A percentile compares a stretch with the other conserved stretches of the same genome.
These are phyloP conservation scores for Gossypioides kirkii DNA, from an alignment of 345 rosid species.

Conservation along the genomic window DNA sequence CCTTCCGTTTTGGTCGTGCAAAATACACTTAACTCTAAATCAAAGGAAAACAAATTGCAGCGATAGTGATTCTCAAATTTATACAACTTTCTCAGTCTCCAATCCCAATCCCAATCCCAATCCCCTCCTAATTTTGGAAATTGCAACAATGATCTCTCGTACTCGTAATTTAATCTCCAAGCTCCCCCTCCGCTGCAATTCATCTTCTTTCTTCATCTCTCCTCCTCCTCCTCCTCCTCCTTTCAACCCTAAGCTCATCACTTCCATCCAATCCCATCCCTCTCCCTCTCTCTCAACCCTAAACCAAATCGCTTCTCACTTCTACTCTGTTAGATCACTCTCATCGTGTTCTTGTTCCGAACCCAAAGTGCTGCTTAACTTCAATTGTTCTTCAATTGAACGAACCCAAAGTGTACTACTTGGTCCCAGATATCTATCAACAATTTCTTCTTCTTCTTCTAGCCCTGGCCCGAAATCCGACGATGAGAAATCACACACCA, in stretches of 20 bases:
- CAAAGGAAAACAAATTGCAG: not conserved
- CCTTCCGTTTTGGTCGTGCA: not conserved
- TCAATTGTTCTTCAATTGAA: not conserved
- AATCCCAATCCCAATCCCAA: not conserved
- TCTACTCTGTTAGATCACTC: not conserved
- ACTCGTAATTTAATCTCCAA: constrained; percentile 13
- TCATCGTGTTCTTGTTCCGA: not conserved
- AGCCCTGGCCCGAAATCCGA: constrained; percentile 24
- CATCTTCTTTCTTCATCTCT: constrained; percentile 1
- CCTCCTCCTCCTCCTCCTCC: not conserved
- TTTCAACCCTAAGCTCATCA: not conserved
- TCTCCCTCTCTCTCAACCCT: not conserved
- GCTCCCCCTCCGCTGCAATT: constrained; percentile 1
- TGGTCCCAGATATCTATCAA: constrained; percentile 41
- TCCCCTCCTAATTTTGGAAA: not conserved
- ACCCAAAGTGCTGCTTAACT: not conserved
- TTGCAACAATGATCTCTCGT: constrained; percentile 18
- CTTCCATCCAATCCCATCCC: not conserved
- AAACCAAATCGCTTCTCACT: not conserved
- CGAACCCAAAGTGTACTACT: not conserved
- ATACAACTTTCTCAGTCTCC: not conserved
- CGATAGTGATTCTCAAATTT: not conserved
- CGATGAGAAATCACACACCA: constrained; percentile 19
- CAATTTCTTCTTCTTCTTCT: constrained; percentile 21
- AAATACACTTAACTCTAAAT: not conserved